phyloP scores from a whole-genome alignment of 495 filamentous ascomycete species.

The Clohesyomyces aquaticus region DNA sequence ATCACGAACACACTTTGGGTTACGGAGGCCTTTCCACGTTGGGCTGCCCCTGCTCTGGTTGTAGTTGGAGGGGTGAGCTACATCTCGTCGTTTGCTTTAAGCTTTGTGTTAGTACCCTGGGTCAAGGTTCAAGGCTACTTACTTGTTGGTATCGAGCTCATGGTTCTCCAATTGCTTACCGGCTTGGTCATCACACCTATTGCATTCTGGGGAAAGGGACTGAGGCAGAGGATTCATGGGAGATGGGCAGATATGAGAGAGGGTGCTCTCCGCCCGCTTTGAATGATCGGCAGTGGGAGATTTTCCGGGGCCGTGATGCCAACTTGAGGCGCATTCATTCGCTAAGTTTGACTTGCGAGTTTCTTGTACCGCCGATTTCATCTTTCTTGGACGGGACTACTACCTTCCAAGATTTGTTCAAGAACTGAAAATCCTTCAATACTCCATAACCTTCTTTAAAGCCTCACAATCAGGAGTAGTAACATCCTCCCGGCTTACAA shows the following conservation, averaged over 20 bases:
- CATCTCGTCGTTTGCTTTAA: constrained; percentile 16
- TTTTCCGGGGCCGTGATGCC: too few species aligned
- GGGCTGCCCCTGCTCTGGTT: constrained; percentile 30
- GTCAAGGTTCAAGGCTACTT: constrained; percentile 19
- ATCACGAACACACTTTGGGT: constrained; percentile 34
- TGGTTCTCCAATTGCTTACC: constrained; percentile 7
- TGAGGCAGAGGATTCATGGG: constrained; percentile 29
- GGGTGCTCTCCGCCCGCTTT: too few species aligned
- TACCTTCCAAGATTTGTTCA: too few species aligned
- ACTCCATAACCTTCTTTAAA: too few species aligned
- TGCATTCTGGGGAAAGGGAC: constrained; percentile 29
- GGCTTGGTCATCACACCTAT: constrained; percentile 18
- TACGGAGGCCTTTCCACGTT: constrained; percentile 33
- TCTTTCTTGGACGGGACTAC: too few species aligned
- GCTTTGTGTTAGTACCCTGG: constrained; percentile 25
- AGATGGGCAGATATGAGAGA: constrained; percentile 14
- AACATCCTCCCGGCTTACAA: too few species aligned
- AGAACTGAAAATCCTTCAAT: too few species aligned
- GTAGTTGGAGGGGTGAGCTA: constrained; percentile 24
- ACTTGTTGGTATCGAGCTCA: constrained; percentile 23
- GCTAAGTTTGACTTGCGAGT: too few species aligned
- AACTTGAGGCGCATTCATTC: too few species aligned
- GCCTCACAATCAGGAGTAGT: too few species aligned
- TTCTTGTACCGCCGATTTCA: too few species aligned
- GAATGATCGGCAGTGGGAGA: too few species aligned